These are phyloP conservation scores for Xerophyta viscosa DNA, from an alignment of 106 monocot genomes.

Conservation along the genomic window DNA sequence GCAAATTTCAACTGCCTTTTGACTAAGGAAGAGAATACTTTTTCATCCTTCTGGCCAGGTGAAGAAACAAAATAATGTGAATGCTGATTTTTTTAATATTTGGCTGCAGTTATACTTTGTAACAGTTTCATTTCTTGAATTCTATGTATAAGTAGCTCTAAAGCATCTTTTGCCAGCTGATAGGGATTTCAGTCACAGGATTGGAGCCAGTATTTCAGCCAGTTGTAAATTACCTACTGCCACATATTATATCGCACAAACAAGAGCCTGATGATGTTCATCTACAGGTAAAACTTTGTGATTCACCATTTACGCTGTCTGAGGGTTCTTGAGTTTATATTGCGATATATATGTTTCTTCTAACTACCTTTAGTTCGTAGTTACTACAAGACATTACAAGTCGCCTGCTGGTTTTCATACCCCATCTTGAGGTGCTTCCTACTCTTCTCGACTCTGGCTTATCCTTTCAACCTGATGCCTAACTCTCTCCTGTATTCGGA, in stretches of 20 bases:
- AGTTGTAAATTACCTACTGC: slow-evolving; percentile 78
- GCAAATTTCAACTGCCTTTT: too few relatives aligned
- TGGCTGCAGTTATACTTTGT: background rate
- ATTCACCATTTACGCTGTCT: slow-evolving; percentile 1
- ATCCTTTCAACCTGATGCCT: background rate
- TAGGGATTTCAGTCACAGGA: slow-evolving; percentile 84
- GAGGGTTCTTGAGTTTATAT: background rate
- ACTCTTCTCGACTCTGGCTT: slow-evolving; percentile 2
- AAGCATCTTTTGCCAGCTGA: slow-evolving; percentile 50
- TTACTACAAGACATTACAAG: slow-evolving; percentile 81
- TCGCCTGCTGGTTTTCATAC: slow-evolving; percentile 59
- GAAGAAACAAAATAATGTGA: too few relatives aligned
- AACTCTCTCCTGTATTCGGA: background rate
- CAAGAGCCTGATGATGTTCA: slow-evolving; percentile 79
- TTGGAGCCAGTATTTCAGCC: slow-evolving; percentile 90
- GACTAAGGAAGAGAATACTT: too few relatives aligned
- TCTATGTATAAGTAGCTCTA: slow-evolving; percentile 13
- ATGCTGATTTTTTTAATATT: too few relatives aligned
- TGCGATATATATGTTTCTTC: slow-evolving; percentile 17
- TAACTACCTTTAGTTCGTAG: slow-evolving; percentile 39
- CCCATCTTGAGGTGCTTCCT: slow-evolving; percentile 72
- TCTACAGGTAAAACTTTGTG: slow-evolving; percentile 55
- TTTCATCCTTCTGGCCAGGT: too few relatives aligned
- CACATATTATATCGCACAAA: slow-evolving; percentile 76
- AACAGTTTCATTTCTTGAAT: background rate